Conservation (phyloP, 208 protist genomes). For the Porcisia hertigi region DNA sequence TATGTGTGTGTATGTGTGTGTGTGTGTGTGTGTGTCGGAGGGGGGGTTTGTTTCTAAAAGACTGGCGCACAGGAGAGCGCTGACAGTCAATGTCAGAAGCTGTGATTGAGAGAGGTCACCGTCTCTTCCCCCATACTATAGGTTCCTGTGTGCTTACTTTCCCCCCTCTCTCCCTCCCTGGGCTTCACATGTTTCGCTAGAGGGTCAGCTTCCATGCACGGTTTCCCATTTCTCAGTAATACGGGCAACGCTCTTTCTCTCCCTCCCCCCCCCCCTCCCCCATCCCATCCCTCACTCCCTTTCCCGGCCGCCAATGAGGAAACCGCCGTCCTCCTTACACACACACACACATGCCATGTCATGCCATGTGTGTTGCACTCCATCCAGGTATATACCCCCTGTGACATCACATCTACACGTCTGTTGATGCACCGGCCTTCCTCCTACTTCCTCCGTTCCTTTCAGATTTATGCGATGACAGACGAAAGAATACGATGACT, state of each 20-base stretch:
- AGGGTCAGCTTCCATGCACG: background rate
- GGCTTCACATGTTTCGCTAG: background rate
- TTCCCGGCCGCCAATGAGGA: too few species aligned
- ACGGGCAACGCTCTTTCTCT: background rate
- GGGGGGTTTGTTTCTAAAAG: too few species aligned
- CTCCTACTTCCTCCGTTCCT: too few species aligned
- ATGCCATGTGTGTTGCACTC: background rate
- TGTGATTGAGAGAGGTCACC: background rate
- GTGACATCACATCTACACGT: too few species aligned
- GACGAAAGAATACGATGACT: too few species aligned
- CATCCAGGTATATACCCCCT: background rate
- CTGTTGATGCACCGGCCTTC: too few species aligned
- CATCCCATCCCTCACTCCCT: background rate
- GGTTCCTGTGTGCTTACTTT: background rate
- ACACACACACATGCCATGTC: background rate
- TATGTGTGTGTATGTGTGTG: background rate
- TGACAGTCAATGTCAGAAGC: background rate
- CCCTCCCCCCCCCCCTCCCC: too few species aligned
- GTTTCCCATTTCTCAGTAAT: background rate
- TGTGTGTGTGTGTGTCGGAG: too few species aligned
- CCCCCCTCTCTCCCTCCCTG: background rate
- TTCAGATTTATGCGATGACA: too few species aligned
- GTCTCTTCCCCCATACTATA: background rate
- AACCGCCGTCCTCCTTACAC: background rate
- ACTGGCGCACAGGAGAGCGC: background rate